Evolutionary conservation across 192 early-diverging fungal genomes (phyloP).

Genomic region (Tieghemiomyces parasiticus): DNA sequence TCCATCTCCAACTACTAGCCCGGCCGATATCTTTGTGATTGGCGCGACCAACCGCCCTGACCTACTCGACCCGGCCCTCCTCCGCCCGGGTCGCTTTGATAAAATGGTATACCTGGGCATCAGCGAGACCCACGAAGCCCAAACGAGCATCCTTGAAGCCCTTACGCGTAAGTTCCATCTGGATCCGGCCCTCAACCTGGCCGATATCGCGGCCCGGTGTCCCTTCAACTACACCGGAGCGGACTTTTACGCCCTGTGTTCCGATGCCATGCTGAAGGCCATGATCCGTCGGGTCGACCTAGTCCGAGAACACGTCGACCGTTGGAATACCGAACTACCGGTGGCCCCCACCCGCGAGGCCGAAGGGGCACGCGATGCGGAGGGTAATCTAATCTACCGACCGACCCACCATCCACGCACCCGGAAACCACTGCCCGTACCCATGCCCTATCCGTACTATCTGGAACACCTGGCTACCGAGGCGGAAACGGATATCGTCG

Average conservation of each 20-base stretch:
- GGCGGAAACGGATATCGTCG: constrained; percentile 63
- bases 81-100: constrained; percentile 95
- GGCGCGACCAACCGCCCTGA: constrained; percentile 98
- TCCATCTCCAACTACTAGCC: constrained; percentile 9
- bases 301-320: constrained; percentile 31
- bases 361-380: no score
- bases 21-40: constrained; percentile 86
- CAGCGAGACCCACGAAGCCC: constrained; percentile 71
- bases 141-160: constrained; percentile 80
- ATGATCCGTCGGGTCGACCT: constrained; percentile 74
- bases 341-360: constrained; percentile 17
- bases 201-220: constrained; percentile 59
- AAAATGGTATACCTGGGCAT: constrained; percentile 95
- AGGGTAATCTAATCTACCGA: constrained; percentile 13
- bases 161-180: constrained; percentile 94
- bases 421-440: constrained; percentile 28
- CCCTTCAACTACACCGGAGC: constrained; percentile 94
- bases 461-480: constrained; percentile 63
- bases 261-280: constrained; percentile 93
- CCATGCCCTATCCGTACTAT: constrained; percentile 81
- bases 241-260: constrained; percentile 96
- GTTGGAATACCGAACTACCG: constrained; percentile 27
- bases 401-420: not conserved
- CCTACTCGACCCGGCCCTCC: constrained; percentile 80
- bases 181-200: constrained; percentile 58